Conservation (phyloP, 768 basidiomycete genomes). For the Tricholoma sp. region DNA sequence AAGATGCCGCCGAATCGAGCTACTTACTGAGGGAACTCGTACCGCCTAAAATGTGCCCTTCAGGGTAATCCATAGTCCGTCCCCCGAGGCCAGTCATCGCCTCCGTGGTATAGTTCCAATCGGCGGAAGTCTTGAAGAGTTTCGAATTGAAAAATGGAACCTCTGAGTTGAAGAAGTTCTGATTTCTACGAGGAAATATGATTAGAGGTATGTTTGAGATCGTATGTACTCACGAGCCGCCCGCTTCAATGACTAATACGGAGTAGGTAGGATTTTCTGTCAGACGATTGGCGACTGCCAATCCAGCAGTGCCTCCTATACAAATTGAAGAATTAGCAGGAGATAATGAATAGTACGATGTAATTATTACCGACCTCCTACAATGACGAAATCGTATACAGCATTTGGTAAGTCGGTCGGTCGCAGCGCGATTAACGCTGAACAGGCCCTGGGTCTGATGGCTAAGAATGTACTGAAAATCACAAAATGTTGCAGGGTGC, state of each 20-base stretch:
- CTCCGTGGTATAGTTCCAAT: conserved; percentile 24
- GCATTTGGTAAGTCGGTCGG: too few species aligned
- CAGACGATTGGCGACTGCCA: conserved; percentile 18
- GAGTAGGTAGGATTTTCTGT: conserved; percentile 13
- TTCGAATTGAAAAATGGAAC: conserved; percentile 13
- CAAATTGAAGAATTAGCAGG: background rate
- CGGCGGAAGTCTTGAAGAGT: conserved; percentile 4
- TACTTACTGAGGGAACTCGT: conserved; percentile 18
- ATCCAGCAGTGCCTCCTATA: conserved; percentile 10
- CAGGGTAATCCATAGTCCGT: conserved; percentile 14
- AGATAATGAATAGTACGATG: background rate
- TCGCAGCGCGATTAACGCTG: too few species aligned
- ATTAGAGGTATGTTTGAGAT: background rate
- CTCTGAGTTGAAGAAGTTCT: conserved; percentile 10
- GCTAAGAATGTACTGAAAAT: too few species aligned
- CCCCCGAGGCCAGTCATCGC: conserved; percentile 16
- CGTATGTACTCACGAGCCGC: conserved; percentile 12
- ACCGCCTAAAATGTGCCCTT: conserved; percentile 22
- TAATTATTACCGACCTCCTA: conserved; percentile 7
- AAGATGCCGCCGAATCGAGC: background rate
- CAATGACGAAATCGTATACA: conserved; percentile 9
- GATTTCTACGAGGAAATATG: background rate
- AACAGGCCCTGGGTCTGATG: too few species aligned
- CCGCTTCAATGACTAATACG: conserved; percentile 21
- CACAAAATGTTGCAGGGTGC: too few species aligned